These are phyloP conservation scores for Clarireedia homoeocarpa DNA, from an alignment of 2,329 filamentous ascomycete species.

Conservation along the genomic window DNA sequence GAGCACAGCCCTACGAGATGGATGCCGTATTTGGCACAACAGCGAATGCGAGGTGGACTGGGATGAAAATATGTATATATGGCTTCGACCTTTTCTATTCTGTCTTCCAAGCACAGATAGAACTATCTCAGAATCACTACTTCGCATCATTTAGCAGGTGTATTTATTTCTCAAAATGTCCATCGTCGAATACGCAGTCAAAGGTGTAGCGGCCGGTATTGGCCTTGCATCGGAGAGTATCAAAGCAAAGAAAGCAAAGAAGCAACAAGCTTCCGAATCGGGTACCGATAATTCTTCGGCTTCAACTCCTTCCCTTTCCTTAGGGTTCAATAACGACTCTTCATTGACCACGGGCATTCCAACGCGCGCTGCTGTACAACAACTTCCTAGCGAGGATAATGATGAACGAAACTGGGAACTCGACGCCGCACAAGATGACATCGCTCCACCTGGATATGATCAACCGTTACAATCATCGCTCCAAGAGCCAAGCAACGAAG, in stretches of 20 bases:
- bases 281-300: not conserved
- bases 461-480: too few relatives aligned
- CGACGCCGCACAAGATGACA: slow-evolving; percentile 16
- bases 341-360: too few relatives aligned
- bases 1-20: too few relatives aligned
- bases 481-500: not conserved
- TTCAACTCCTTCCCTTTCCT: not conserved
- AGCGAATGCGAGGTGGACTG: too few relatives aligned
- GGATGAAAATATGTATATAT: too few relatives aligned
- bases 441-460: not conserved
- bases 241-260: not conserved
- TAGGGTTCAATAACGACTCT: not conserved
- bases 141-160: too few relatives aligned
- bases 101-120: too few relatives aligned
- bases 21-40: too few relatives aligned
- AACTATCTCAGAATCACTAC: too few relatives aligned
- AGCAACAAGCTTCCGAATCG: not conserved
- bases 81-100: not conserved
- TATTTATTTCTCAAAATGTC: not conserved
- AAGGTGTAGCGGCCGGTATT: slow-evolving; percentile 20
- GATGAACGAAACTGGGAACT: slow-evolving; percentile 23
- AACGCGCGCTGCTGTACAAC: not conserved
- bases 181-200: slow-evolving; percentile 3
- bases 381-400: slow-evolving; percentile 9
- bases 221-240: slow-evolving; percentile 22